Base-by-base conservation (phyloP, 192 early-diverging fungal species). In the Entomortierella parvispora region DNA sequence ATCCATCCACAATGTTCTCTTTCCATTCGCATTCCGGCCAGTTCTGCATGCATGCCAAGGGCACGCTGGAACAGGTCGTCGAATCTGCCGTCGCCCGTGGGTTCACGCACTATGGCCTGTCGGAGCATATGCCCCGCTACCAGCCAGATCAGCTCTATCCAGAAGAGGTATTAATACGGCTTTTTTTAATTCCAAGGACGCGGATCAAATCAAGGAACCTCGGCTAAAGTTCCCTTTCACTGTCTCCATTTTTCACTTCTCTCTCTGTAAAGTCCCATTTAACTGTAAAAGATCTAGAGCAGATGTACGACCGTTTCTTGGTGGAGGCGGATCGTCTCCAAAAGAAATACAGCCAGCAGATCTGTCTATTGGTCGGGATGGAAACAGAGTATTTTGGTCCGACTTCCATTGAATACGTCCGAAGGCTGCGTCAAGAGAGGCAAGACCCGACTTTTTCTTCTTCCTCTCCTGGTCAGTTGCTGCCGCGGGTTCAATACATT, bases 1-100 rank as follows among this genome's bases (percentile, higher is more conserved):
- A 34, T 31, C 32, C 18, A 55, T 32, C 33, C 54, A n/a, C 54
- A 28, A 72, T 77, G 74, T 89, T 97, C 74, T 94, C 93, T 4
- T 86, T 90, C 55, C 97, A 99, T 68, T 90, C 92, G 14, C 97
- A 99, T 72, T 96, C 95, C 1, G 97, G 97, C 5, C 92, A 97
- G 83, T 98, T 94, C 86, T 99, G 97, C 76, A 83, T 85, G 40
- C 97, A 99, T 71, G 97, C 94, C 34, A 83, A 89, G 22, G 97
- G 96, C 22, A 82, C 69, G 11, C 85, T 99, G 8, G 95, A 97
- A 64, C 85, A 90, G 22, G 92, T 96, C 0, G 88, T 99, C 15
- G 63, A 84, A 52, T 69, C 82, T n/a, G 97, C 96, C 32, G 88
- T 94, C 46, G 65, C 70, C n/a, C 81, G 86, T 31, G 81, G 84